Base-by-base conservation (phyloP, 192 early-diverging fungal species). In the Coemansia brasiliensis region DNA sequence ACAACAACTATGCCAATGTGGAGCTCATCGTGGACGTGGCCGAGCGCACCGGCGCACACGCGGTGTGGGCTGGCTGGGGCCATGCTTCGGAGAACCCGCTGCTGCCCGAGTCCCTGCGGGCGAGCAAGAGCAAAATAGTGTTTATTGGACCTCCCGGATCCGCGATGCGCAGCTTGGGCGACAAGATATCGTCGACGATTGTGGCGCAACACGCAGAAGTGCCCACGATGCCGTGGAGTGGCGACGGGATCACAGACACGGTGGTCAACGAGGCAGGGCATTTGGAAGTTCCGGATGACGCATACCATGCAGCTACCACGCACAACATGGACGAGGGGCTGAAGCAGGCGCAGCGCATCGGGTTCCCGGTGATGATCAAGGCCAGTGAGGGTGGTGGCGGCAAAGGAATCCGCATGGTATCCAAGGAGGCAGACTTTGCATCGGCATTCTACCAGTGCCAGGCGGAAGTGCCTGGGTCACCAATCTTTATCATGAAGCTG, bases 1-100 rank as follows among this genome's bases (percentile, higher is more conserved):
- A 99, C 83, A 94, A 98, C 86, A 99, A 99, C 85, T 99, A 99
- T 67, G 91, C 94, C 18, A 99, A 99, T 62, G 95, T 99, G 41
- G 92, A 95, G 59, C 82, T 99, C 22, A 99, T 99, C 71, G 95
- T 98, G 44, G 96, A 99, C 67, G 87, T 99, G 43, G 96, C 95
- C 29, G 94, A 98, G 82, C 85, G 94, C 52, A 96, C 91, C 5
- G 90, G 88, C 49, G 96, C 94, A 22, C 91, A 96, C 80, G 72
- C 46, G 17, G 38, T 52, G 90, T 39, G 94, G 90, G 96, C 96
- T 64, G 96, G 96, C 42, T 99, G 96, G 96, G 96, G 96, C 46
- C 95, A 97, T 59, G 96, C 96, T 12, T 99, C 96, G 15, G 96
- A 99, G 70, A 96, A 99, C 71, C 96, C 96, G 43, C 79, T 90